phyloP scores from a whole-genome alignment of 805 yeast genomes.

The Deakozyma indianensis region DNA sequence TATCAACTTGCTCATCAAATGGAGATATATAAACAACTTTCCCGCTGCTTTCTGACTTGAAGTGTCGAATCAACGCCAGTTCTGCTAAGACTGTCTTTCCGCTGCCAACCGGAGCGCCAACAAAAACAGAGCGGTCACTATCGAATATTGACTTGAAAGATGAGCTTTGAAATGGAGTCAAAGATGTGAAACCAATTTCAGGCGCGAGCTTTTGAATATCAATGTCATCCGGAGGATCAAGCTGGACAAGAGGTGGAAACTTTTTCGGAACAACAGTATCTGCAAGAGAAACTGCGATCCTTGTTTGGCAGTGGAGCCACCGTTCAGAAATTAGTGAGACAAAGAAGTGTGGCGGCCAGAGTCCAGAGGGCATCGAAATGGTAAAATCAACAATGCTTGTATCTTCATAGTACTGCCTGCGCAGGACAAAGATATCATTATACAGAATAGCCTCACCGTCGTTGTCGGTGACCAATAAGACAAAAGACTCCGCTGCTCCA shows the following conservation, averaged over 20 bases:
- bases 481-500: conserved; percentile 49
- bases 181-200: conserved; percentile 36
- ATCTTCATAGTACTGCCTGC: conserved; percentile 32
- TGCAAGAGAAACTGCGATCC: conserved; percentile 43
- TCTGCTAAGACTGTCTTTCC: conserved; percentile 67
- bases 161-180: conserved; percentile 67
- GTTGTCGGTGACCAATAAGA: conserved; percentile 65
- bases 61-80: conserved; percentile 54
- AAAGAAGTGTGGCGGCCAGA: conserved; percentile 60
- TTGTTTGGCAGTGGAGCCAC: conserved; percentile 69
- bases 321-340: conserved; percentile 60
- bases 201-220: conserved; percentile 35
- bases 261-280: conserved; percentile 43
- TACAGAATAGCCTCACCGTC: conserved; percentile 66
- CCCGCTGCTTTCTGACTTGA: conserved; percentile 50
- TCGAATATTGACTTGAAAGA: conserved; percentile 45
- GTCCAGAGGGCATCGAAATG: conserved; percentile 34
- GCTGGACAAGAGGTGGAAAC: conserved; percentile 46
- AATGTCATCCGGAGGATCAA: conserved; percentile 17
- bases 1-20: conserved; percentile 38
- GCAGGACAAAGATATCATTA: conserved; percentile 38
- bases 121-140: conserved; percentile 41
- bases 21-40: conserved; percentile 65
- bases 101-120: conserved; percentile 63
- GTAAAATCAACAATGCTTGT: conserved; percentile 52